Base-by-base conservation (phyloP, 2,329 filamentous ascomycete species). In the Phaeoacremonium minimum region DNA sequence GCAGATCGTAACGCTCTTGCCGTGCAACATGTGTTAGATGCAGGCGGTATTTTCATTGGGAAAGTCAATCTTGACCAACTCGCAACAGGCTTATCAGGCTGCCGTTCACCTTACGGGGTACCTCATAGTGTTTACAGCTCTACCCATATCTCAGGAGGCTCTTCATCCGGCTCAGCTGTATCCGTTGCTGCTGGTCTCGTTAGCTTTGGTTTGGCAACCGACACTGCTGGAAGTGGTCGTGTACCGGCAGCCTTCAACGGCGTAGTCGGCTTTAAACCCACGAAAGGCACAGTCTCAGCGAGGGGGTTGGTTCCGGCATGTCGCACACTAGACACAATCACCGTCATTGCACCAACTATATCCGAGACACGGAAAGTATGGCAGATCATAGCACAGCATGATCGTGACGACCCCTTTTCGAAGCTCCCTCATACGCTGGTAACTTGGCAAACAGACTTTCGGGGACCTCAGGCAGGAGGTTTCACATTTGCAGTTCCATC, bases 1-100 rank as follows among this genome's bases (percentile, higher is more conserved):
- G 64, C 75, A 1, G 55, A 57, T n/a, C 49, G 56, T 7, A 69
- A 63, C 13, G 67, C 72, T 2, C 58, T 60, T 5, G 66, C 70
- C 2, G 67, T 74, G 15, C 56, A 68, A 16, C 62, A 60, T 30
- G 50, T 76, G 5, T 56, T 75, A 4, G 57, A 62, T 5, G 66
- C 69, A 12, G 76, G 76, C 6, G 77, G 66, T 1, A 49, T 80
- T 4, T 69, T 74, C 38, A 61, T 80, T 30, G 77, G 77, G 18
- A 81, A 80, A 48, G 64, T 64, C 11, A 75, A 73, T 46, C 64
- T 82, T 36, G 78, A 83, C 48, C 77, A 82, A 51, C 63, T 82
- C 4, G 77, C 77, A 4, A 81, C 77, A 1, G 78, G 78, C 1
- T 61, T 82, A 4, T 73, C 69, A 11, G 78, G 77, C 13, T 75